Conservation (phyloP, 495 filamentous ascomycete species). For the Podospora australis region DNA sequence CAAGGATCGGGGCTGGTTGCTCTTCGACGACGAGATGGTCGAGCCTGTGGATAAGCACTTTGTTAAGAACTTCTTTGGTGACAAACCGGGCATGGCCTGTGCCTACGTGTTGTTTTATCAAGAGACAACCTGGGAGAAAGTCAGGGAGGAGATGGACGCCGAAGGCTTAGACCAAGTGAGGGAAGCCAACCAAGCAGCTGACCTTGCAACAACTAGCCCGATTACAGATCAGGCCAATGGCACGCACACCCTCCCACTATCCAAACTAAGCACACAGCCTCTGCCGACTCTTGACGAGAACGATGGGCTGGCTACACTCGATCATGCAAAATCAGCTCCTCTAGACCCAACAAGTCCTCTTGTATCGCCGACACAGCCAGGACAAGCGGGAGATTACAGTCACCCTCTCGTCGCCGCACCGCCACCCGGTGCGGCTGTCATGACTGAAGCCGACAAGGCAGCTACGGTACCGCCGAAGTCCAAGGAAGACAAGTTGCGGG, state of each 20-base stretch:
- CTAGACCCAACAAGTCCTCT: constrained; percentile 17
- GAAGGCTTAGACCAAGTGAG: constrained; percentile 65
- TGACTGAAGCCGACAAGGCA: constrained; percentile 22
- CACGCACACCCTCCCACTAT: constrained; percentile 20
- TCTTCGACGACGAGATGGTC: constrained; percentile 98
- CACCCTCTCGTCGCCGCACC: constrained; percentile 25
- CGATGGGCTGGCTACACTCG: constrained; percentile 48
- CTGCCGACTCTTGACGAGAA: constrained; percentile 40
- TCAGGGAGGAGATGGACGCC: constrained; percentile 72
- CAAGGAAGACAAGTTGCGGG: constrained; percentile 52
- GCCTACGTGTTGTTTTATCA: constrained; percentile 98
- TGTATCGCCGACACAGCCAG: constrained; percentile 16
- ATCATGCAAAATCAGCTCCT: constrained; percentile 58
- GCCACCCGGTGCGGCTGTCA: constrained; percentile 24
- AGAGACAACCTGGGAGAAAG: constrained; percentile 86
- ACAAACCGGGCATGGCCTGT: constrained; percentile 82
- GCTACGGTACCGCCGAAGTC: constrained; percentile 35
- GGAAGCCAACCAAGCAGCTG: constrained; percentile 48
- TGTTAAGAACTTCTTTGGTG: constrained; percentile 96
- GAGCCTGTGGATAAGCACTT: constrained; percentile 96
- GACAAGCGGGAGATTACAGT: constrained; percentile 20
- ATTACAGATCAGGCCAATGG: constrained; percentile 36
- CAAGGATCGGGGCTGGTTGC: constrained; percentile 86
- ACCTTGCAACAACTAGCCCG: constrained; percentile 32
- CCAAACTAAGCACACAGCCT: constrained; percentile 37